A percentile compares a stretch with the other conserved stretches of the same genome.
Evolutionary conservation across 75 land plant genomes (phyloP).

Genomic region (Cupressus sempervirens): DNA sequence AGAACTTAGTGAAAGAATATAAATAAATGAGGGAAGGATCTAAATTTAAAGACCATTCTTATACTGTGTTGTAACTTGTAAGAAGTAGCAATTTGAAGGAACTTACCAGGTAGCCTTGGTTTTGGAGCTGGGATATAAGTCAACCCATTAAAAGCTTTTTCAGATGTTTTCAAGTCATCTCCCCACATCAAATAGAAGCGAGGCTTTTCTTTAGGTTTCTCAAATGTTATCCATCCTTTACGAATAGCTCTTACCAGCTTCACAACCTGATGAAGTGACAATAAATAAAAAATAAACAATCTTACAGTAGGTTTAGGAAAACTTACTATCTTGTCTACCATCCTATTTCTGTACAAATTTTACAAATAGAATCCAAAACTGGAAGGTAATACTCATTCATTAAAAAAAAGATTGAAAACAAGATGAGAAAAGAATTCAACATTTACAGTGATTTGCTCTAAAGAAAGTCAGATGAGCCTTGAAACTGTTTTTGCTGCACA

Average conservation of each 20-base stretch:
- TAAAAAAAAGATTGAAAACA: background rate
- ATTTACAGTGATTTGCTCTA: background rate
- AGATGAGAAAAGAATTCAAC: background rate
- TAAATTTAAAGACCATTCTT: background rate
- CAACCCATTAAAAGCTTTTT: conserved; percentile 56
- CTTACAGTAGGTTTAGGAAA: background rate
- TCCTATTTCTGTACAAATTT: background rate
- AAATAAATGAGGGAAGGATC: background rate
- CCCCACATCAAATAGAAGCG: conserved; percentile 77
- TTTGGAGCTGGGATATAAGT: conserved; percentile 91
- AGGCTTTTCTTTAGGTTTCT: conserved; percentile 81
- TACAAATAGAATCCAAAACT: background rate
- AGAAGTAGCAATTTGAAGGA: background rate
- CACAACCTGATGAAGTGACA: conserved; percentile 29
- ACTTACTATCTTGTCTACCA: background rate
- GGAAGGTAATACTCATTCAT: background rate
- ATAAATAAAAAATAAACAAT: background rate
- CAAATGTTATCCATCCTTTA: conserved; percentile 78
- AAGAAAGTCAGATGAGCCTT: background rate
- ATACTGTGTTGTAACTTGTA: background rate
- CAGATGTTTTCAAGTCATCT: conserved; percentile 68
- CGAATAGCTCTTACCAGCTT: conserved; percentile 67
- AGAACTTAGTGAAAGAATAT: background rate
- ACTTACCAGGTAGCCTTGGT: conserved; percentile 73
- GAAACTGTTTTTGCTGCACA: background rate